phyloP scores from a whole-genome alignment of 495 filamentous ascomycete genomes.

The Penicillium tannophilum region DNA sequence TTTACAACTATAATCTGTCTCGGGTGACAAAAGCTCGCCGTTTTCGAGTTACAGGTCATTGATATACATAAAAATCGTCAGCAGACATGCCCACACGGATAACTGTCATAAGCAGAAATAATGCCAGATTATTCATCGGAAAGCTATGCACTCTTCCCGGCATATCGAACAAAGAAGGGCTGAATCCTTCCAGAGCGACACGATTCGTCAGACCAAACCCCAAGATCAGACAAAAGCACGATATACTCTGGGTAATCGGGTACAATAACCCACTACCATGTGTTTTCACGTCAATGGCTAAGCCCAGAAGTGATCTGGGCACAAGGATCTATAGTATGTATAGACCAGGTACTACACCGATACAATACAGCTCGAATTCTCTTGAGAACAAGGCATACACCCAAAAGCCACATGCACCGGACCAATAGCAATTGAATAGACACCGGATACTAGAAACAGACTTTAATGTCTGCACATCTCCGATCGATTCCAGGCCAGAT shows the following conservation, averaged over 20 bases:
- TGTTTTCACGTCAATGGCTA: neutral
- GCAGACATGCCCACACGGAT: neutral
- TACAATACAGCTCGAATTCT: slow-evolving; percentile 2
- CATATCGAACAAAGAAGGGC: neutral
- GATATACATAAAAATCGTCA: neutral
- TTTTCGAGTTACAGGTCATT: neutral
- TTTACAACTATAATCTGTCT: too few relatives aligned
- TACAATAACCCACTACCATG: neutral
- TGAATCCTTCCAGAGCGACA: neutral
- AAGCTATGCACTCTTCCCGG: neutral
- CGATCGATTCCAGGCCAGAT: slow-evolving; percentile 12
- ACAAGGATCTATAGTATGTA: neutral
- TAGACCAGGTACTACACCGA: neutral
- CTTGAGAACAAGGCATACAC: neutral
- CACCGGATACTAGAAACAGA: neutral
- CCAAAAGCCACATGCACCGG: too few relatives aligned
- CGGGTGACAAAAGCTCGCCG: neutral
- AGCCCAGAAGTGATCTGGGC: neutral
- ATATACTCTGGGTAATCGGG: neutral
- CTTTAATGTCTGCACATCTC: slow-evolving; percentile 7
- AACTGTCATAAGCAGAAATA: too few relatives aligned
- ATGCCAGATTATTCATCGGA: neutral
- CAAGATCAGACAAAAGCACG: neutral
- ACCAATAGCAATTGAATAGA: neutral
- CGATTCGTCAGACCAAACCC: neutral